These are phyloP conservation scores for Ilex paraguariensis DNA, from an alignment of 305 asterid genomes.

Conservation along the genomic window DNA sequence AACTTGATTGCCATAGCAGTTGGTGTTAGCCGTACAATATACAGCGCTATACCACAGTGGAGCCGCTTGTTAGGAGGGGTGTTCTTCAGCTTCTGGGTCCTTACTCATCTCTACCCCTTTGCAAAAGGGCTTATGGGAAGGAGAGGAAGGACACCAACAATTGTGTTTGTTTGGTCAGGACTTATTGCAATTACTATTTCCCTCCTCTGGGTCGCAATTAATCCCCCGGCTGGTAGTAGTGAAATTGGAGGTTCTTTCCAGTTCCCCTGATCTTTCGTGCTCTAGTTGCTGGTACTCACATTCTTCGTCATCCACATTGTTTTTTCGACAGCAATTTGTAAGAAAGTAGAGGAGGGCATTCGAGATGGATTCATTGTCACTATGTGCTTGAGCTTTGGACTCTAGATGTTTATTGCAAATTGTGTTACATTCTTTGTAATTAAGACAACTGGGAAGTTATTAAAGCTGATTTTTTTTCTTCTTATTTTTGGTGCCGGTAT, in stretches of 20 bases:
- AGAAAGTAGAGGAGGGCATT: too few relatives aligned
- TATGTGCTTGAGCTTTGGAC: too few relatives aligned
- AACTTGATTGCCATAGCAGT: constrained; percentile 82
- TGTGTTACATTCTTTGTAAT: too few relatives aligned
- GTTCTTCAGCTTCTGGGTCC: constrained; percentile 93
- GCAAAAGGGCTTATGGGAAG: constrained; percentile 93
- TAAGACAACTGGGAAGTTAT: too few relatives aligned
- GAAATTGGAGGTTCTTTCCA: constrained; percentile 87
- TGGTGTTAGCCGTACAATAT: constrained; percentile 76
- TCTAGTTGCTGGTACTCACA: neutral
- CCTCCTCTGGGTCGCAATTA: constrained; percentile 82
- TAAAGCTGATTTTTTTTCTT: too few relatives aligned
- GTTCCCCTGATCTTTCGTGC: constrained; percentile 52
- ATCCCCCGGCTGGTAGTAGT: constrained; percentile 58
- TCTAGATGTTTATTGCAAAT: too few relatives aligned
- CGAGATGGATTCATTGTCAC: too few relatives aligned
- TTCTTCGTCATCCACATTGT: too few relatives aligned
- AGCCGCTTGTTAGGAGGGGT: constrained; percentile 87
- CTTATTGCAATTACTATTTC: constrained; percentile 89
- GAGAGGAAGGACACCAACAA: constrained; percentile 85
- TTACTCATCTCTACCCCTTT: constrained; percentile 83
- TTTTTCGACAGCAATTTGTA: too few relatives aligned
- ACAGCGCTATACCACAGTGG: constrained; percentile 86
- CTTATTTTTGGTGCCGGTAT: too few relatives aligned
- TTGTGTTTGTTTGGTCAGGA: constrained; percentile 91